Conservation (phyloP, 1,139 yeast species). For the Debaryomyces subglobosus region DNA sequence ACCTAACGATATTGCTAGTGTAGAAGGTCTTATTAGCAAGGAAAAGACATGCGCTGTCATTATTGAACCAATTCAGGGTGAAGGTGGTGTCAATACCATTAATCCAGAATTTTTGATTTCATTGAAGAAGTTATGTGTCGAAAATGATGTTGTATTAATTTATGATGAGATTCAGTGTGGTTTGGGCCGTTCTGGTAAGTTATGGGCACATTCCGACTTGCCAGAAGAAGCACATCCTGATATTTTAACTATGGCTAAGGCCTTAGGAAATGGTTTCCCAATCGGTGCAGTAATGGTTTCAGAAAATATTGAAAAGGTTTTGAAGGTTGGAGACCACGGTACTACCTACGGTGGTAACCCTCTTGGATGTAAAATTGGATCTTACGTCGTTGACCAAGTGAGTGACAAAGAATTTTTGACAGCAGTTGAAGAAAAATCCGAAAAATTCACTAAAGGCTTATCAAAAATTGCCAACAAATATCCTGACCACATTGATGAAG, state of each 20-base stretch:
- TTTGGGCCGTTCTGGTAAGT: slow-evolving; percentile 84
- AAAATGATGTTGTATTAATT: slow-evolving; percentile 75
- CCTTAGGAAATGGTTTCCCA: slow-evolving; percentile 97
- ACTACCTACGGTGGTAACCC: slow-evolving; percentile 99
- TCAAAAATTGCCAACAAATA: slow-evolving; percentile 53
- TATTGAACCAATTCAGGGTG: slow-evolving; percentile 97
- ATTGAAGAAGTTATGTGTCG: slow-evolving; percentile 67
- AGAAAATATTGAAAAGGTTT: slow-evolving; percentile 69
- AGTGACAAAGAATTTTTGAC: slow-evolving; percentile 61
- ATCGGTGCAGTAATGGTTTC: slow-evolving; percentile 91
- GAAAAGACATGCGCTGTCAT: slow-evolving; percentile 90
- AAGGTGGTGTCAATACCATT: slow-evolving; percentile 86
- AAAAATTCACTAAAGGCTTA: slow-evolving; percentile 54
- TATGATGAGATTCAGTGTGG: slow-evolving; percentile 98
- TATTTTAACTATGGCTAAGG: slow-evolving; percentile 91
- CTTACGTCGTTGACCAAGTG: slow-evolving; percentile 70
- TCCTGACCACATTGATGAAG: slow-evolving; percentile 61
- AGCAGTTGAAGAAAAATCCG: slow-evolving; percentile 61
- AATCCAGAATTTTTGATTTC: slow-evolving; percentile 63
- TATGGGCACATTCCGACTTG: slow-evolving; percentile 87
- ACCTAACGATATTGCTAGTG: slow-evolving; percentile 60
- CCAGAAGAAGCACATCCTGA: slow-evolving; percentile 89
- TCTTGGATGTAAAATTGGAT: slow-evolving; percentile 80
- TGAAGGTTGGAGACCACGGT: slow-evolving; percentile 94
- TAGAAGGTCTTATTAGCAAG: slow-evolving; percentile 56